Base-by-base conservation (phyloP, 805 yeast species). In the Wickerhamomyces rabaulensis region DNA sequence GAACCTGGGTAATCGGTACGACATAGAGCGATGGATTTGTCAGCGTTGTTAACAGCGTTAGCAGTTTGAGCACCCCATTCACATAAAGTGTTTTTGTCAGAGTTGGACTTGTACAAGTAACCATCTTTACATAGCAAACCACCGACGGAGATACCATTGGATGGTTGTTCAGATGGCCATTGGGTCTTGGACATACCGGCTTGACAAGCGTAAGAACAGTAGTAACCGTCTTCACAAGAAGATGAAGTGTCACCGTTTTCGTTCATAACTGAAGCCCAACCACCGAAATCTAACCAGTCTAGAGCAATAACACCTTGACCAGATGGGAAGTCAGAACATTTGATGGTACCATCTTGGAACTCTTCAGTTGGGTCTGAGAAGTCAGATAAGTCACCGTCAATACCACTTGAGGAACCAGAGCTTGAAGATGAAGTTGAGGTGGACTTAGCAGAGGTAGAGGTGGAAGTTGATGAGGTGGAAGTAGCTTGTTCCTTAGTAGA, bases 1-100 rank as follows among this genome's bases (percentile, higher is more conserved):
- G 97, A 84, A 74, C 99, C 99, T 64, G 99, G 99, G 80, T 92
- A 92, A 69, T 92, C 99, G 52, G 99, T 92, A 76, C 97, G 87
- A 79, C 99, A 94, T 62, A 94, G 71, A 50, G 98, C 92, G 59
- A 92, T 90, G 44, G 76, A 75, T 50, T 84, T 65, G 55, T 67
- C 62, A 49, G 87, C 69, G 58, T 86, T 74, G 59, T 81, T 79
- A 49, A 75, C 84, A 57, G 86, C 91, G 44, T 68, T 63, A 42
- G 95, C 95, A 44, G 83, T 67, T 46, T 80, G 74, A 33, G 63
- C 69, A 64, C 96, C 98, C 92, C 95, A 87, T 63, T 76, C 88
- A 77, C 99, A 92, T 62, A 92, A 78, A 72, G 80, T 70, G 58
- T 80, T 71, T 48, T 79, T 54, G 67, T 75, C 71, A 39, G 81